These are phyloP conservation scores for Schwanniomyces yamadae DNA, from an alignment of 805 yeast genomes.

Conservation along the genomic window DNA sequence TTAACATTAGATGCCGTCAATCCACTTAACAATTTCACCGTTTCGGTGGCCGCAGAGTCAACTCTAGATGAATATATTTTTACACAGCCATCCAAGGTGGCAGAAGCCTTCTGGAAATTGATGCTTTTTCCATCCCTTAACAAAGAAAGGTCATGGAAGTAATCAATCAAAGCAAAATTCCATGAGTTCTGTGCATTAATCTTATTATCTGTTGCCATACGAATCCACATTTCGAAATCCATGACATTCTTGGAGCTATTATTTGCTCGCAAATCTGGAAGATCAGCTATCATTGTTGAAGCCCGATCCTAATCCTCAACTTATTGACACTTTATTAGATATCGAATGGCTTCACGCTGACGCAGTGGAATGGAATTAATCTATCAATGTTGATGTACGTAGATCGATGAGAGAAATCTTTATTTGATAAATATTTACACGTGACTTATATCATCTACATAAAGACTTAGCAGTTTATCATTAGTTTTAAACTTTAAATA, in stretches of 20 bases:
- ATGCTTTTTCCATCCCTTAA: conserved; percentile 50
- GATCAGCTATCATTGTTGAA: no score
- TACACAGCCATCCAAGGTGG: conserved; percentile 92
- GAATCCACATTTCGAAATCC: conserved; percentile 48
- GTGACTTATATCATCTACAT: neutral
- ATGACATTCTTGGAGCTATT: conserved; percentile 1
- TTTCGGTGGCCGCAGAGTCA: conserved; percentile 88
- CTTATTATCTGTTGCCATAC: conserved; percentile 47
- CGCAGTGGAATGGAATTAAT: no score
- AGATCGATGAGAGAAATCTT: conserved; percentile 2
- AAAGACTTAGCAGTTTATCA: neutral
- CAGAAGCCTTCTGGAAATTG: conserved; percentile 87
- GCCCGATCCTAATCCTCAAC: no score
- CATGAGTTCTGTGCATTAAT: conserved; percentile 49
- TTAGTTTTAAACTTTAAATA: neutral
- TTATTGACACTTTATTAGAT: no score
- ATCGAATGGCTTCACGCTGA: no score
- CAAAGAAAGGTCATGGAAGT: conserved; percentile 50
- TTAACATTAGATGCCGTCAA: conserved; percentile 44
- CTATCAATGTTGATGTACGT: no score
- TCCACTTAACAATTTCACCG: conserved; percentile 80
- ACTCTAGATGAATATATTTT: conserved; percentile 89
- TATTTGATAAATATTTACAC: neutral
- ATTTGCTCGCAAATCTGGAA: no score
- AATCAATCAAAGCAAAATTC: conserved; percentile 51